Percentiles rank a stretch among this genome's conserved stretches.
These are phyloP conservation scores for Bruguiera hainesii DNA, from an alignment of 441 rosid species.

Conservation along the genomic window DNA sequence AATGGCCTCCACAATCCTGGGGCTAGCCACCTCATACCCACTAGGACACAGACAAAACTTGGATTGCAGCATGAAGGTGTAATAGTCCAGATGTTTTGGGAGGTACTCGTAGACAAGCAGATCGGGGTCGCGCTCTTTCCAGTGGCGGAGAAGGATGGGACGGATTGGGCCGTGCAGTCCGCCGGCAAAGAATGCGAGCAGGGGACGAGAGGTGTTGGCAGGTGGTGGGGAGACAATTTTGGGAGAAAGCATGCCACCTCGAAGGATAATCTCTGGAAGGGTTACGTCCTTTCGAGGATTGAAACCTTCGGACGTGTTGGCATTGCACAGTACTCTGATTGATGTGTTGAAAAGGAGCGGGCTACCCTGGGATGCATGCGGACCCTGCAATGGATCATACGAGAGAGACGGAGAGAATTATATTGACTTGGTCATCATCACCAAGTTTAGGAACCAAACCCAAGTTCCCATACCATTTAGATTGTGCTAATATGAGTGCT, in stretches of 20 bases:
- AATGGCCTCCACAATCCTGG: slow-evolving; percentile 79
- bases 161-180: slow-evolving; percentile 80
- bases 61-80: slow-evolving; percentile 64
- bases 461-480: no score
- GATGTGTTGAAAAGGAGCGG: slow-evolving; percentile 52
- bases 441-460: no score
- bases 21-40: slow-evolving; percentile 93
- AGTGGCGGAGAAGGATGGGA: slow-evolving; percentile 54
- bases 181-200: slow-evolving; percentile 78
- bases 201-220: slow-evolving; percentile 33
- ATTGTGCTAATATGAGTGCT: no score
- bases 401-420: no score
- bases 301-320: slow-evolving; percentile 91
- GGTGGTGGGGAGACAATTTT: slow-evolving; percentile 45
- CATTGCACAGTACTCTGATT: slow-evolving; percentile 82
- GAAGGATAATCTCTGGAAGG: slow-evolving; percentile 75
- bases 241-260: slow-evolving; percentile 42
- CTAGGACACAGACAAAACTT: slow-evolving; percentile 92
- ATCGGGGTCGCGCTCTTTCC: slow-evolving; percentile 63
- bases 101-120: slow-evolving; percentile 64
- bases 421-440: no score
- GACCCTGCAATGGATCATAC: slow-evolving; percentile 48
- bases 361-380: slow-evolving; percentile 55
- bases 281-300: slow-evolving; percentile 73
- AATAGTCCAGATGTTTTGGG: slow-evolving; percentile 54